A percentile compares a stretch with the other conserved stretches of the same genome.
phyloP scores from a whole-genome alignment of 2,329 filamentous ascomycete species.

The Claviceps spartinae region DNA sequence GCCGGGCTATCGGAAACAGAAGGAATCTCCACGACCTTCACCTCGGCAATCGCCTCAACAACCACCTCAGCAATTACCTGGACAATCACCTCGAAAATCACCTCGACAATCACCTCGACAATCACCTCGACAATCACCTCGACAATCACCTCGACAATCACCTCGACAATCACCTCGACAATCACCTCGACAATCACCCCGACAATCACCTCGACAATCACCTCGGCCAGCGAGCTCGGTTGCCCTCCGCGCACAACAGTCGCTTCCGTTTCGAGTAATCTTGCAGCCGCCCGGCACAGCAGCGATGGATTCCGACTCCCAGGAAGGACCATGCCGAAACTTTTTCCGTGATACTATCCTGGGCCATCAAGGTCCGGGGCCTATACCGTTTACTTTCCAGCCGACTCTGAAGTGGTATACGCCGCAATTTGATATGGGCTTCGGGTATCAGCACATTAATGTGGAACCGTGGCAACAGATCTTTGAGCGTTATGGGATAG shows the following conservation, averaged over 20 bases:
- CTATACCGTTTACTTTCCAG: slow-evolving; percentile 24
- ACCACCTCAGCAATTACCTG: too few species aligned
- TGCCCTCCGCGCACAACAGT: background rate
- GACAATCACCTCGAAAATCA: too few species aligned
- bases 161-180: too few species aligned
- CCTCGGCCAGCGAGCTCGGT: background rate
- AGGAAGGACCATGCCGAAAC: slow-evolving; percentile 21
- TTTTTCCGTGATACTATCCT: slow-evolving; percentile 16
- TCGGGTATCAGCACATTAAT: slow-evolving; percentile 34
- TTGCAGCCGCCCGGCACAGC: slow-evolving; percentile 32
- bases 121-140: too few species aligned
- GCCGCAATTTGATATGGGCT: slow-evolving; percentile 30
- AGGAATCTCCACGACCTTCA: too few species aligned
- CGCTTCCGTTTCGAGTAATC: slow-evolving; percentile 20
- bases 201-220: background rate
- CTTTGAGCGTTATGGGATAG: slow-evolving; percentile 18
- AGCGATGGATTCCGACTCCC: background rate
- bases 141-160: too few species aligned
- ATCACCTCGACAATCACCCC: too few species aligned
- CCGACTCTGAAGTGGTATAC: slow-evolving; percentile 40
- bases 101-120: too few species aligned
- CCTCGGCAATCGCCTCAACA: too few species aligned
- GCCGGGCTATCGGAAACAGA: background rate
- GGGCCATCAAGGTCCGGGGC: background rate
- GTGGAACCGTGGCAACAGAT: slow-evolving; percentile 31